phyloP scores from a whole-genome alignment of 306 rosid genomes.

The Psophocarpus tetragonolobus region DNA sequence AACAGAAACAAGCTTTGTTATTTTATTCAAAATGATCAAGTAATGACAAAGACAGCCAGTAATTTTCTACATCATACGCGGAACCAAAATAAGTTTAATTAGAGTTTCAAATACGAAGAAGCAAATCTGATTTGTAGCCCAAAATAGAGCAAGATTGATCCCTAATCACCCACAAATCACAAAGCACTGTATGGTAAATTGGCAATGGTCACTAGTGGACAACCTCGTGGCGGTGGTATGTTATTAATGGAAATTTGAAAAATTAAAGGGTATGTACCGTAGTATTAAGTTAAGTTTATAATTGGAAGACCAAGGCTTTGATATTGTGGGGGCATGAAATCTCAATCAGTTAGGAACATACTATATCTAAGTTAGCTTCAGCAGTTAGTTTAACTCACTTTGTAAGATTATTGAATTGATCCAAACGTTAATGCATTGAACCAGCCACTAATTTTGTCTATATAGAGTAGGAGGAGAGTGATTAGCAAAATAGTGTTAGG shows the following conservation, averaged over 20 bases:
- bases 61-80: neutral
- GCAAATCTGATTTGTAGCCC: neutral
- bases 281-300: neutral
- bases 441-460: neutral
- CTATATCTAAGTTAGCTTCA: neutral
- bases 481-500: neutral
- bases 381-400: neutral
- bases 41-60: neutral
- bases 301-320: conserved; percentile 11
- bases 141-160: neutral
- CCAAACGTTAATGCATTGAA: neutral
- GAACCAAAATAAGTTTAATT: conserved; percentile 13
- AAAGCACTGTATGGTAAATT: neutral
- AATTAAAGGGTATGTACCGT: neutral
- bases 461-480: neutral
- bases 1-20: neutral
- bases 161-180: neutral
- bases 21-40: neutral
- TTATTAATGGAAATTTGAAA: conserved; percentile 7
- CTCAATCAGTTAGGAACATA: conserved; percentile 12
- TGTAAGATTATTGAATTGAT: neutral
- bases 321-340: conserved; percentile 25
- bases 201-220: neutral
- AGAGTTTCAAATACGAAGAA: neutral
- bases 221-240: neutral